A percentile compares a stretch with the other conserved stretches of the same genome.
Conservation (phyloP, 768 basidiomycete genomes). For the Rhodosporidiobolus sp. region DNA sequence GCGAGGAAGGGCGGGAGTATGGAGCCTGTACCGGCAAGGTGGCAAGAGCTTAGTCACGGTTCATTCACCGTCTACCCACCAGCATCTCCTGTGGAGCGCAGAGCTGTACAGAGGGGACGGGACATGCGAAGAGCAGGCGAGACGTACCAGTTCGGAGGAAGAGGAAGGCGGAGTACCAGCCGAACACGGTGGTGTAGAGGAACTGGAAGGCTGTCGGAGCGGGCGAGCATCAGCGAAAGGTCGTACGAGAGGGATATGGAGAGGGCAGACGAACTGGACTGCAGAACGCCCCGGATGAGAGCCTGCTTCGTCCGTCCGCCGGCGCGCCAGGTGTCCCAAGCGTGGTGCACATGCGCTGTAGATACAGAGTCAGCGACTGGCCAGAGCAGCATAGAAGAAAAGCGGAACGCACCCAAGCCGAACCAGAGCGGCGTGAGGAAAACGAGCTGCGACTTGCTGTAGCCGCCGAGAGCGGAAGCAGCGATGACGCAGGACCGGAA, state of each 20-base stretch:
- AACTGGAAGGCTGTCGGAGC: conserved; percentile 73
- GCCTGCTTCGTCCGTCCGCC: conserved; percentile 68
- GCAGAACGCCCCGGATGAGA: conserved; percentile 56
- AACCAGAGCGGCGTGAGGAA: conserved; percentile 81
- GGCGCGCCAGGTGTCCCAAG: conserved; percentile 75
- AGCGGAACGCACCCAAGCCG: conserved; percentile 71
- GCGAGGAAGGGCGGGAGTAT: conserved; percentile 71
- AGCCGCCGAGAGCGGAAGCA: conserved; percentile 65
- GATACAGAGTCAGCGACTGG: neutral
- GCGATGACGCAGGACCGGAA: conserved; percentile 81
- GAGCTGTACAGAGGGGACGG: conserved; percentile 4
- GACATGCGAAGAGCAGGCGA: neutral
- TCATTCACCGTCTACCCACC: no score
- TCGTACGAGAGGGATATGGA: neutral
- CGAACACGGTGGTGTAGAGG: conserved; percentile 86
- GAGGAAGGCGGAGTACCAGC: conserved; percentile 78
- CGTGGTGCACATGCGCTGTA: conserved; percentile 89
- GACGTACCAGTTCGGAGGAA: conserved; percentile 69
- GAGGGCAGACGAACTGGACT: conserved; percentile 30
- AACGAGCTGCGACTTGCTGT: conserved; percentile 61
- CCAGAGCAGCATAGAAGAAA: conserved; percentile 4
- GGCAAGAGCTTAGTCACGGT: no score
- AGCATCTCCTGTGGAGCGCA: no score
- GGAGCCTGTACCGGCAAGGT: conserved; percentile 52
- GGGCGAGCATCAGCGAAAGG: neutral